phyloP scores from a whole-genome alignment of 2,329 filamentous ascomycete genomes.

The Apiospora marii region DNA sequence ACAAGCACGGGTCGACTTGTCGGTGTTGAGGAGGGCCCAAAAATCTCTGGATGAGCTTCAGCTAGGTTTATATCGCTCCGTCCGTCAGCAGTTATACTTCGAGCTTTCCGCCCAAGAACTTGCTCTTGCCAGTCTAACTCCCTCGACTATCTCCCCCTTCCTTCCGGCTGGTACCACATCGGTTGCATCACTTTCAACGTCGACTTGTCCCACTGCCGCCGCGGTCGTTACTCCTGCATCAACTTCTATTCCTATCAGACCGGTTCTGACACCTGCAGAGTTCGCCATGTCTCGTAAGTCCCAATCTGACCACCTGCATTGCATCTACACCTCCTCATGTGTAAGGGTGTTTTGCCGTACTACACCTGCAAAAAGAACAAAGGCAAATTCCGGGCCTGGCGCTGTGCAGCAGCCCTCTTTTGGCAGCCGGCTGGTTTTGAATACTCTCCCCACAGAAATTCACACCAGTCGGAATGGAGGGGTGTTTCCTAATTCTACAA shows the following conservation, averaged over 20 bases:
- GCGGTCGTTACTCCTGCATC: background rate
- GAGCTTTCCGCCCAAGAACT: constrained; percentile 25
- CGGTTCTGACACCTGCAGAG: background rate
- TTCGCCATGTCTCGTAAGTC: constrained; percentile 23
- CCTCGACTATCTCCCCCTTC: constrained; percentile 7
- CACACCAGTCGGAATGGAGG: constrained; percentile 5
- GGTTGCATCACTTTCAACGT: background rate
- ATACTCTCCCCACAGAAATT: constrained; percentile 22
- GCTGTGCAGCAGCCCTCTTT: constrained; percentile 12
- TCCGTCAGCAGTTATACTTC: constrained; percentile 21
- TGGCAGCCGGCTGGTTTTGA: background rate
- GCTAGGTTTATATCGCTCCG: constrained; percentile 24
- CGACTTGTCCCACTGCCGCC: background rate
- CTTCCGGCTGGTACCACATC: background rate
- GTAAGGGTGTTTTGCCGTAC: background rate
- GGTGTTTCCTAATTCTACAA: constrained; percentile 21
- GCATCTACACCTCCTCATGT: background rate
- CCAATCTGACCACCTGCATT: background rate
- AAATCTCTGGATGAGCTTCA: constrained; percentile 19
- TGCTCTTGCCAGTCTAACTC: constrained; percentile 16
- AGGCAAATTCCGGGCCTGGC: background rate
- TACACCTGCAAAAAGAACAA: background rate
- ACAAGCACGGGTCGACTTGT: constrained; percentile 14
- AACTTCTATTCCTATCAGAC: background rate
- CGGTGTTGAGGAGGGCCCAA: constrained; percentile 20